Conservation (phyloP, 768 basidiomycete species). For the Termitomyces sp. region DNA sequence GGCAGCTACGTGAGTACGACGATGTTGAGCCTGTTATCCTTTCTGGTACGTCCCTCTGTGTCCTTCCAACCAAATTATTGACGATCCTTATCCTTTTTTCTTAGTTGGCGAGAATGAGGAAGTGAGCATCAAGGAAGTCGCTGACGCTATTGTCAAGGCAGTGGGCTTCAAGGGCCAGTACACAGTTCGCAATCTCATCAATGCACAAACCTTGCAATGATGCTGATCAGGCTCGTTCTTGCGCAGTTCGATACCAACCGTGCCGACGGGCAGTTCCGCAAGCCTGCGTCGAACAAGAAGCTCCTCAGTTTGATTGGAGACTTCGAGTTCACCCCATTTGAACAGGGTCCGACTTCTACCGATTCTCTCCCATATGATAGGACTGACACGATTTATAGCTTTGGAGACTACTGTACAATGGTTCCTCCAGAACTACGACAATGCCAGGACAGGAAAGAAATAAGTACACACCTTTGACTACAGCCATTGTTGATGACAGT, state of each 20-base stretch:
- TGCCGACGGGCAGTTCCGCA: conserved; percentile 93
- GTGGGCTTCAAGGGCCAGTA: conserved; percentile 78
- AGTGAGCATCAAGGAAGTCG: conserved; percentile 86
- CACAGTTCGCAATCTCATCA: conserved; percentile 36
- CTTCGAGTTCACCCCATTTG: conserved; percentile 91
- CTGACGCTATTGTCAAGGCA: conserved; percentile 85
- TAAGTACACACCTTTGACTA: background rate
- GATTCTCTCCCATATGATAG: background rate
- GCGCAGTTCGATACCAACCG: conserved; percentile 77
- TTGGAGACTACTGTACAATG: conserved; percentile 76
- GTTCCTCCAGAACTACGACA: conserved; percentile 82
- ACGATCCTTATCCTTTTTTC: background rate
- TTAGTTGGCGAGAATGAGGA: conserved; percentile 91
- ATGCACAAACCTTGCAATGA: background rate
- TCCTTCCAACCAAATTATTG: background rate
- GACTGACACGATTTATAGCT: conserved; percentile 35
- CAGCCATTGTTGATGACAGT: background rate
- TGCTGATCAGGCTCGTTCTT: background rate
- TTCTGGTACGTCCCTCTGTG: conserved; percentile 49
- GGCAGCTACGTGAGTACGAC: conserved; percentile 86
- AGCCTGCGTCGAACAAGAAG: conserved; percentile 93
- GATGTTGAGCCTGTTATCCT: conserved; percentile 92
- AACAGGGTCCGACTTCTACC: conserved; percentile 51
- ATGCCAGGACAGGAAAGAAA: conserved; percentile 52
- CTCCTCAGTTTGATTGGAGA: conserved; percentile 68